Percentiles rank a stretch among this genome's conserved stretches.
Evolutionary conservation across 352 stramenopile species (phyloP).

Genomic region (Pythium oligandrum): DNA sequence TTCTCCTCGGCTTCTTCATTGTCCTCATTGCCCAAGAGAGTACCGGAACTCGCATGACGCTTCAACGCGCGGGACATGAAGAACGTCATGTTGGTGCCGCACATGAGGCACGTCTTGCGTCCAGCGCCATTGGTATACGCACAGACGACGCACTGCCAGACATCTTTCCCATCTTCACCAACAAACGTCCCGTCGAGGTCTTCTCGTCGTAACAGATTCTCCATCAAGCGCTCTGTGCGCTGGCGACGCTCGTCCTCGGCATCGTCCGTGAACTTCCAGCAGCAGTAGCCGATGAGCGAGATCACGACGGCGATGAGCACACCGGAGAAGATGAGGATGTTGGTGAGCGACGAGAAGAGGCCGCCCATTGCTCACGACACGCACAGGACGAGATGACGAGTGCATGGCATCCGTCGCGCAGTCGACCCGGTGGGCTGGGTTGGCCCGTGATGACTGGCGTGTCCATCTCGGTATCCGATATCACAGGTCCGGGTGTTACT

Average conservation of each 20-base stretch:
- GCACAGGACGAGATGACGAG: no score
- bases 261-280: slow-evolving; percentile 24
- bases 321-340: slow-evolving; percentile 11
- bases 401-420: no score
- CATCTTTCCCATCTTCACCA: slow-evolving; percentile 40
- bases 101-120: slow-evolving; percentile 58
- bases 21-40: slow-evolving; percentile 37
- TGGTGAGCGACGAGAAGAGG: no score
- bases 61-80: slow-evolving; percentile 23
- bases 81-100: slow-evolving; percentile 38
- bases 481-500: no score
- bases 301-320: slow-evolving; percentile 21
- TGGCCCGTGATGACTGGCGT: no score
- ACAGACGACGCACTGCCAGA: slow-evolving; percentile 72
- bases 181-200: slow-evolving; percentile 50
- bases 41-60: slow-evolving; percentile 51
- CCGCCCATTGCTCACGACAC: no score
- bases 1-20: slow-evolving; percentile 29
- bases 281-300: slow-evolving; percentile 42
- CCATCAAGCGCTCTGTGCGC: slow-evolving; percentile 23
- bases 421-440: no score
- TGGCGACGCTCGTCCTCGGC: slow-evolving; percentile 10
- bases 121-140: slow-evolving; percentile 42
- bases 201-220: slow-evolving; percentile 56
- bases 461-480: no score